A percentile compares a stretch with the other conserved stretches of the same genome.
Conservation (phyloP, 192 early-diverging fungal genomes). For the Backusella westeae region DNA sequence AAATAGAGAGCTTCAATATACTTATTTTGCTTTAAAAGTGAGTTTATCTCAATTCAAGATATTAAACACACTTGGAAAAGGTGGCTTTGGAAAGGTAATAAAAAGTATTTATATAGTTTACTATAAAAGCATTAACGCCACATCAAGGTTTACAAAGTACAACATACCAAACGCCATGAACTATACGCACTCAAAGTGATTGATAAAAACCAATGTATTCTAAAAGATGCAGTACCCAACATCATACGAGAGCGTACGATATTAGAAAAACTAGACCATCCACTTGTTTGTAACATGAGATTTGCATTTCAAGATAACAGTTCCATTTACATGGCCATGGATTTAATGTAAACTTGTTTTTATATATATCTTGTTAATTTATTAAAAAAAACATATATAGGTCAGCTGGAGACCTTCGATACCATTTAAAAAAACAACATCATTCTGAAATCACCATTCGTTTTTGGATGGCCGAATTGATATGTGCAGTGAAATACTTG, state of each 20-base stretch:
- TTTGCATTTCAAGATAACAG: constrained; percentile 92
- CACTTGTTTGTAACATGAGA: constrained; percentile 68
- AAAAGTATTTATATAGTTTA: not conserved
- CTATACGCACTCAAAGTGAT: constrained; percentile 88
- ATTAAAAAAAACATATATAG: constrained; percentile 29
- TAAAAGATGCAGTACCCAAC: constrained; percentile 83
- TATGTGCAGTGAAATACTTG: constrained; percentile 78
- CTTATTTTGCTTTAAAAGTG: not conserved
- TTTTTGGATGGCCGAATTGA: constrained; percentile 89
- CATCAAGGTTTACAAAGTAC: constrained; percentile 71
- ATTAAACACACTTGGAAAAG: constrained; percentile 76
- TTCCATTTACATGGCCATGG: constrained; percentile 86
- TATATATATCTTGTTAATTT: not conserved
- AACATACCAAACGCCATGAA: constrained; percentile 65
- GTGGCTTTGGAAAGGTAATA: constrained; percentile 86
- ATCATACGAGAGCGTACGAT: constrained; percentile 75
- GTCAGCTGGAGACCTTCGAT: constrained; percentile 83
- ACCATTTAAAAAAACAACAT: constrained; percentile 67
- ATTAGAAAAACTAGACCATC: constrained; percentile 75
- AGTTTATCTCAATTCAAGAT: constrained; percentile 68
- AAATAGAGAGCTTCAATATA: not conserved
- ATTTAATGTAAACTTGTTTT: constrained; percentile 64
- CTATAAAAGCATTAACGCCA: not conserved
- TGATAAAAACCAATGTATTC: constrained; percentile 81
- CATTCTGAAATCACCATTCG: constrained; percentile 76